phyloP scores from a whole-genome alignment of 208 protist species.

The Vickermania spadyakhi region DNA sequence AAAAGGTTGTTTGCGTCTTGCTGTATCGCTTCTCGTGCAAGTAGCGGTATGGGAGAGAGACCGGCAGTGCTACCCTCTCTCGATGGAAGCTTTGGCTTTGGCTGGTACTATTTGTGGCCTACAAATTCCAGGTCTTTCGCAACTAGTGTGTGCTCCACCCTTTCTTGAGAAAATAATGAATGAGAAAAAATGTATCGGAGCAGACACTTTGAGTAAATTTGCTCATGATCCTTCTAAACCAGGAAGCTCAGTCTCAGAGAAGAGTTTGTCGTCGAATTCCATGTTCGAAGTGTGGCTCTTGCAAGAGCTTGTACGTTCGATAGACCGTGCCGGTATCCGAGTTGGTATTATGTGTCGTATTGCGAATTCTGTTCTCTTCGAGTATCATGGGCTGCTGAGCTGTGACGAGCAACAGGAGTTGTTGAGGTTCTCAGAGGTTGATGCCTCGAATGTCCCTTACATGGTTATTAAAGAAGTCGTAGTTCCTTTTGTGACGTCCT shows the following conservation, averaged over 20 bases:
- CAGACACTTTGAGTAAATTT: too few species aligned
- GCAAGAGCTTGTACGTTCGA: slow-evolving; percentile 44
- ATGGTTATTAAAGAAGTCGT: slow-evolving; percentile 16
- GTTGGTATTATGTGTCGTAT: slow-evolving; percentile 24
- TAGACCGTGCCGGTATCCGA: slow-evolving; percentile 15
- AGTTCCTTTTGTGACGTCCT: slow-evolving; percentile 49
- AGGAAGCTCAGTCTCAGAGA: too few species aligned
- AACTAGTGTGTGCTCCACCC: not conserved
- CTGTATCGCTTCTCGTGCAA: slow-evolving; percentile 35
- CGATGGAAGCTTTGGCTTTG: slow-evolving; percentile 18
- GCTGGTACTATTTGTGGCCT: slow-evolving; percentile 25
- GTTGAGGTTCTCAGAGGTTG: slow-evolving; percentile 13
- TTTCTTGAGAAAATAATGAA: too few species aligned
- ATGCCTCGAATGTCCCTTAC: not conserved
- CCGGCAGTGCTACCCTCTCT: slow-evolving; percentile 9
- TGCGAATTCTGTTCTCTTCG: slow-evolving; percentile 64
- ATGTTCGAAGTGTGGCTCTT: slow-evolving; percentile 45
- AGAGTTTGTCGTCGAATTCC: slow-evolving; percentile 12
- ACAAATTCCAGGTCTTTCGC: slow-evolving; percentile 2
- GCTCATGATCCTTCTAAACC: too few species aligned
- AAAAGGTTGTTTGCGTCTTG: slow-evolving; percentile 43
- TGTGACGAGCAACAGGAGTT: slow-evolving; percentile 27
- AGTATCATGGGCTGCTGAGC: slow-evolving; percentile 43
- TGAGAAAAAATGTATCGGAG: too few species aligned
- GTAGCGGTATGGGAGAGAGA: slow-evolving; percentile 18